phyloP scores from a whole-genome alignment of 2,329 filamentous ascomycete genomes.

The Trichoderma atrobrunneum region DNA sequence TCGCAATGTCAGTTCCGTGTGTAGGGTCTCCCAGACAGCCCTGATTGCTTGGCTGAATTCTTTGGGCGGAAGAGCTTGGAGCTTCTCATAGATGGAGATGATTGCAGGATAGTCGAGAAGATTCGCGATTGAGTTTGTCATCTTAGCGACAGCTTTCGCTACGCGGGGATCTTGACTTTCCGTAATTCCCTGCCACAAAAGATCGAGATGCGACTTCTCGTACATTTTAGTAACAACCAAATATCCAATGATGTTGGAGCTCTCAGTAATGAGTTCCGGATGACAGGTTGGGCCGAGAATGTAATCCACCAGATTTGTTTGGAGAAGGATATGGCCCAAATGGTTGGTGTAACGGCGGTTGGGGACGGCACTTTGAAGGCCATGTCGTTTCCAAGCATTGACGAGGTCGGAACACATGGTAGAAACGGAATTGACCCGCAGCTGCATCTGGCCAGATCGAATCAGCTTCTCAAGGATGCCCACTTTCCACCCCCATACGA shows the following conservation, averaged over 20 bases:
- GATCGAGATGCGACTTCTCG: conserved; percentile 67
- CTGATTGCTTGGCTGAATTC: conserved; percentile 61
- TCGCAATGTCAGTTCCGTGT: conserved; percentile 49
- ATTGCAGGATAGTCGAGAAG: conserved; percentile 51
- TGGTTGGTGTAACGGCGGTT: conserved; percentile 56
- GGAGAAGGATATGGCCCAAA: conserved; percentile 66
- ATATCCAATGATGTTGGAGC: conserved; percentile 82
- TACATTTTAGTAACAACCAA: conserved; percentile 77
- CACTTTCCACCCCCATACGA: conserved; percentile 68
- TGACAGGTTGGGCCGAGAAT: conserved; percentile 89
- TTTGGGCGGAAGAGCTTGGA: conserved; percentile 61
- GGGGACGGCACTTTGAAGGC: conserved; percentile 43
- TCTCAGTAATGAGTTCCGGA: conserved; percentile 79
- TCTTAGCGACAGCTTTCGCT: conserved; percentile 72
- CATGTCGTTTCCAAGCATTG: conserved; percentile 58
- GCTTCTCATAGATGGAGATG: conserved; percentile 68
- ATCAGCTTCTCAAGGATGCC: conserved; percentile 68
- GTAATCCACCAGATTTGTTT: conserved; percentile 75
- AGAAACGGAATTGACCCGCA: conserved; percentile 77
- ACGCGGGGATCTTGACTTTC: conserved; percentile 80
- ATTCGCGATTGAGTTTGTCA: conserved; percentile 52
- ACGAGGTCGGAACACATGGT: conserved; percentile 71
- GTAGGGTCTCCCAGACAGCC: conserved; percentile 57
- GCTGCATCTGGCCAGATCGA: conserved; percentile 82
- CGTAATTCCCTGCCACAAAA: conserved; percentile 79